phyloP scores from a whole-genome alignment of 2,329 filamentous ascomycete genomes.

The Penicillium griseofulvum region DNA sequence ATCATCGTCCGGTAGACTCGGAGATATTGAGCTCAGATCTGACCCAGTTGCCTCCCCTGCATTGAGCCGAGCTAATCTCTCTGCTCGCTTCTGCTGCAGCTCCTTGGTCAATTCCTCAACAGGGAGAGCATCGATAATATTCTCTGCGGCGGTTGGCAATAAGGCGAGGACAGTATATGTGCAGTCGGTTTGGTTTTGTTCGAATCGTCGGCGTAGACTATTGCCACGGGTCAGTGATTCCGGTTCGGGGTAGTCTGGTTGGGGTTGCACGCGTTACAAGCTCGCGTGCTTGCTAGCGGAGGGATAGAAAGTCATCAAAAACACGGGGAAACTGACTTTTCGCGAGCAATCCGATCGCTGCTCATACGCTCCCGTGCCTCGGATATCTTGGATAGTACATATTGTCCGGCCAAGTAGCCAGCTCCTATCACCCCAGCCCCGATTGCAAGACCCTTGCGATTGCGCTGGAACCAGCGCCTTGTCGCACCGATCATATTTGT shows the following conservation, averaged over 20 bases:
- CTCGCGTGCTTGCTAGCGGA: conserved; percentile 11
- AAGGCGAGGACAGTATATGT: conserved; percentile 97
- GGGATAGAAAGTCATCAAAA: not conserved
- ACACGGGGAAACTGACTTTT: conserved; percentile 67
- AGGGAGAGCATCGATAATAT: conserved; percentile 81
- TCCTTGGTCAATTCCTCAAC: conserved; percentile 92
- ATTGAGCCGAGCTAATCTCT: conserved; percentile 61
- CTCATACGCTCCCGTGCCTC: conserved; percentile 96
- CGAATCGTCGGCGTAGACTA: conserved; percentile 90
- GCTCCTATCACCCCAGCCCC: conserved; percentile 83
- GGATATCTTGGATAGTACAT: conserved; percentile 84
- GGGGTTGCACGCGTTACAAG: conserved; percentile 7
- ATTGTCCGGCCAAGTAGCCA: conserved; percentile 89
- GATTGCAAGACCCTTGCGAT: conserved; percentile 84
- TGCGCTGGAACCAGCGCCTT: conserved; percentile 87
- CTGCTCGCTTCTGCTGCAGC: conserved; percentile 86
- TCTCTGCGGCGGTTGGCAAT: conserved; percentile 84
- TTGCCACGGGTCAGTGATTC: conserved; percentile 14
- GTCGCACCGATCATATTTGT: conserved; percentile 64
- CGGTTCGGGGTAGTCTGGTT: conserved; percentile 8
- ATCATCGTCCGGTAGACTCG: conserved; percentile 81
- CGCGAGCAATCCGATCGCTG: conserved; percentile 90
- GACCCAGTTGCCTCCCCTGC: conserved; percentile 56
- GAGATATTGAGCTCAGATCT: conserved; percentile 56
- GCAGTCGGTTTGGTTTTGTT: conserved; percentile 98